A percentile compares a stretch with the other conserved stretches of the same genome.
Conservation (phyloP, 2,329 filamentous ascomycete genomes). For the Nigrospora osmanthi region DNA sequence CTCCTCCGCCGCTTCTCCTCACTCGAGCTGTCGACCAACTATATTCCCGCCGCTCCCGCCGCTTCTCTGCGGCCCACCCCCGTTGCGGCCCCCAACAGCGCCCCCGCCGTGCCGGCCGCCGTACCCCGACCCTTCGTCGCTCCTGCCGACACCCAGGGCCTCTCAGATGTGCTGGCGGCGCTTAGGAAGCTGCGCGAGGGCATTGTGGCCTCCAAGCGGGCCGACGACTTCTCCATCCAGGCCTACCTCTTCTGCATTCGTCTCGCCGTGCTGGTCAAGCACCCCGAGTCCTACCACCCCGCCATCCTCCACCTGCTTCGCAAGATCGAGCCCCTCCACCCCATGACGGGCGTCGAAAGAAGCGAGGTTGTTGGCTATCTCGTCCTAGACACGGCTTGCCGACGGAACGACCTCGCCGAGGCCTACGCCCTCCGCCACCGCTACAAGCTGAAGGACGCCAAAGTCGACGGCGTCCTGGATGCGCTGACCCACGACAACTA, state of each 20-base stretch:
- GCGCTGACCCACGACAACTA: slow-evolving; percentile 79
- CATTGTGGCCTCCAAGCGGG: slow-evolving; percentile 68
- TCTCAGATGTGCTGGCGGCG: slow-evolving; percentile 70
- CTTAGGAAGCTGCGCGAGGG: slow-evolving; percentile 90
- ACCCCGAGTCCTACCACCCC: slow-evolving; percentile 84
- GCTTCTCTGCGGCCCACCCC: slow-evolving; percentile 7
- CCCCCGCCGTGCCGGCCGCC: slow-evolving; percentile 1
- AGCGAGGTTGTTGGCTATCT: slow-evolving; percentile 75
- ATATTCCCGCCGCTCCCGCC: slow-evolving; percentile 1
- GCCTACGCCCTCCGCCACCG: slow-evolving; percentile 60
- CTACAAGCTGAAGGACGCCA: slow-evolving; percentile 57
- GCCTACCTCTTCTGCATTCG: slow-evolving; percentile 90
- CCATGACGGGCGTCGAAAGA: slow-evolving; percentile 64
- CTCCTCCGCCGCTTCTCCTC: slow-evolving; percentile 69
- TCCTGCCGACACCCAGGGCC: slow-evolving; percentile 46
- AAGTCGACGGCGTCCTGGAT: slow-evolving; percentile 59
- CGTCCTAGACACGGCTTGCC: slow-evolving; percentile 82
- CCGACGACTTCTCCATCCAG: slow-evolving; percentile 76
- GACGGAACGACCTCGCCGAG: slow-evolving; percentile 64
- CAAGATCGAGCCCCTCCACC: slow-evolving; percentile 58
- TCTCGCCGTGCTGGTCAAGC: slow-evolving; percentile 69
- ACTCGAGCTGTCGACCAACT: slow-evolving; percentile 33
- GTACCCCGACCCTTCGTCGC: slow-evolving; percentile 9
- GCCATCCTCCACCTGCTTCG: slow-evolving; percentile 74
- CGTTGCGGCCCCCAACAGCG: slow-evolving; percentile 8